A percentile compares a stretch with the other conserved stretches of the same genome.
These are phyloP conservation scores for Quercus berberidifolia DNA, from an alignment of 306 rosid species.

Conservation along the genomic window DNA sequence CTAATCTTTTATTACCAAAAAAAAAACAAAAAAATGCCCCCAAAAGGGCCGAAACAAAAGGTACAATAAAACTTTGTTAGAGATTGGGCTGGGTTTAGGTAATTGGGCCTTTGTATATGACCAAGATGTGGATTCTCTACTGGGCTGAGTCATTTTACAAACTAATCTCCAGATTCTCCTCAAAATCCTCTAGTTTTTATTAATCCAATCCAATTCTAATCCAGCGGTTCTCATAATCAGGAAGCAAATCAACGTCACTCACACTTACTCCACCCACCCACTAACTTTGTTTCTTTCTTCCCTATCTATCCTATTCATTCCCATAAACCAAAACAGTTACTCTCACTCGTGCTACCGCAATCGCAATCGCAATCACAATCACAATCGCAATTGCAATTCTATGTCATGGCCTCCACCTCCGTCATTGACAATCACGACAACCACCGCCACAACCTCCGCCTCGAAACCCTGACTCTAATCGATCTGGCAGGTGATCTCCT, in stretches of 20 bases:
- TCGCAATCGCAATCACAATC: not conserved
- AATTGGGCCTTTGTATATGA: not conserved
- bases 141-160: no score
- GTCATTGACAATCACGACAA: conserved; percentile 9
- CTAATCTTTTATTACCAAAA: no score
- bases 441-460: conserved; percentile 23
- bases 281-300: not conserved
- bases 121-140: no score
- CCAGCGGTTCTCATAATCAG: not conserved
- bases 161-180: no score
- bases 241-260: not conserved
- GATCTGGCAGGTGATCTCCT: no score
- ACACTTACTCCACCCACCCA: no score
- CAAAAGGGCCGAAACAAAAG: not conserved
- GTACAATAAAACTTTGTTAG: not conserved
- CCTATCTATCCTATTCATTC: no score
- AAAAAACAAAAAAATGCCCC: not conserved
- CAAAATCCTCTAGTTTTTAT: no score
- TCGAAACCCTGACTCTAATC: conserved; percentile 39
- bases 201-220: not conserved
- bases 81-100: not conserved
- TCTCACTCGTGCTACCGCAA: not conserved
- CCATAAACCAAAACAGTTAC: no score
- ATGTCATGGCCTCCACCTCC: conserved; percentile 55
- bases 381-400: not conserved